Conservation (phyloP, 768 basidiomycete species). For the Leucosporidium yakuticum region DNA sequence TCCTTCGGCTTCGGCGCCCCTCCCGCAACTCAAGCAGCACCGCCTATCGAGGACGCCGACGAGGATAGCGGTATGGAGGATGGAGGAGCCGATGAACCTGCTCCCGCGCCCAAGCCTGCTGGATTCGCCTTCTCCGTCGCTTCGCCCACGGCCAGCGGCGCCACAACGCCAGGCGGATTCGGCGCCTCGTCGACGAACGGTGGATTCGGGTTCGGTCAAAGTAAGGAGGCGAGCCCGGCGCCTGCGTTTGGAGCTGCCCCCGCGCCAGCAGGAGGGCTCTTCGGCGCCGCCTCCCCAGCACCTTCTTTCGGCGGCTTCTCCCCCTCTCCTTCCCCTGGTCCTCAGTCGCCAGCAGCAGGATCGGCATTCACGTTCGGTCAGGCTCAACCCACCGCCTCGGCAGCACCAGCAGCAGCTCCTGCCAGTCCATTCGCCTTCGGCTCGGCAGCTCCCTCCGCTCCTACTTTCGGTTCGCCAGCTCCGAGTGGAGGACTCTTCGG, state of each 20-base stretch:
- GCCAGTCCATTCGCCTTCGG: neutral
- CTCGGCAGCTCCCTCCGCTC: neutral
- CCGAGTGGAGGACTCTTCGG: neutral
- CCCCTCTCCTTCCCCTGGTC: neutral
- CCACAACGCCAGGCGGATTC: neutral
- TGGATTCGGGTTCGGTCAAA: neutral
- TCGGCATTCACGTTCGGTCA: neutral
- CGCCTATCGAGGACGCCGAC: slow-evolving; percentile 20
- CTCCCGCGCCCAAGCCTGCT: neutral
- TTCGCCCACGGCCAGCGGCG: neutral
- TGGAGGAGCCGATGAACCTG: slow-evolving; percentile 4
- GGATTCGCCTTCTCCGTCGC: neutral
- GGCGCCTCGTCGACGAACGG: neutral
- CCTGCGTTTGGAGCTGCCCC: too few species aligned
- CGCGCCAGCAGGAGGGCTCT: too few species aligned
- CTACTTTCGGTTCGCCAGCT: neutral
- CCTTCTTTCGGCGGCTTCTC: neutral
- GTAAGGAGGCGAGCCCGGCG: too few species aligned
- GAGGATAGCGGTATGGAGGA: slow-evolving; percentile 36
- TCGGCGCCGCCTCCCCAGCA: neutral
- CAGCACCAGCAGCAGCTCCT: neutral
- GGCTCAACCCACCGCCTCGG: neutral
- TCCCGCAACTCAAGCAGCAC: neutral
- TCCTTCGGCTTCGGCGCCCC: slow-evolving; percentile 2
- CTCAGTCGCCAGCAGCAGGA: neutral